phyloP scores from a whole-genome alignment of 2,329 filamentous ascomycete species.

The Polychaeton citri region DNA sequence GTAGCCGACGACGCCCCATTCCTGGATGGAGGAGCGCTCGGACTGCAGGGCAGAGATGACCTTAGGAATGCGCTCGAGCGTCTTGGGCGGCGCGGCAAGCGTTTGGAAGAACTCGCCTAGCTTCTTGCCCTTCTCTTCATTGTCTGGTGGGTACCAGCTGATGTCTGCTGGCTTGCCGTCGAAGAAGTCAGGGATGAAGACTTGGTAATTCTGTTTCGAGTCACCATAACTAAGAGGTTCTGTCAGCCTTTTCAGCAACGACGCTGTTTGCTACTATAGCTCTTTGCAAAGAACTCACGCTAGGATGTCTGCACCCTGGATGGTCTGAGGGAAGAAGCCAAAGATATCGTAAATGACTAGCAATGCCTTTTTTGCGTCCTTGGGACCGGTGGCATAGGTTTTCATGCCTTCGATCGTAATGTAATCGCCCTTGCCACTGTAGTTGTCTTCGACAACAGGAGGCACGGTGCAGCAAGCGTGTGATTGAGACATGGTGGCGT shows the following conservation, averaged over 20 bases:
- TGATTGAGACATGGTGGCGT: constrained; percentile 18
- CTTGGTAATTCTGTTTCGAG: constrained; percentile 50
- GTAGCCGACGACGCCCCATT: constrained; percentile 48
- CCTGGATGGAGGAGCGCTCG: constrained; percentile 33
- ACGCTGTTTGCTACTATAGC: neutral
- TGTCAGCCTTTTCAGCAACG: neutral
- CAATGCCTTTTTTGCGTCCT: constrained; percentile 43
- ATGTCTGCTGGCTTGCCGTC: constrained; percentile 56
- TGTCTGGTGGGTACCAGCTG: constrained; percentile 31
- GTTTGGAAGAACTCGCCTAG: constrained; percentile 46
- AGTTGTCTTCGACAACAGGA: constrained; percentile 35
- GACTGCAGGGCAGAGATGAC: constrained; percentile 41
- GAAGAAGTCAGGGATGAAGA: constrained; percentile 90
- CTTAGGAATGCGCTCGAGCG: constrained; percentile 40
- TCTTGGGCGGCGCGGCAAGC: constrained; percentile 44
- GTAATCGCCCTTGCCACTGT: constrained; percentile 45
- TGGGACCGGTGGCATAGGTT: constrained; percentile 47
- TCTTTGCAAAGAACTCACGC: constrained; percentile 22
- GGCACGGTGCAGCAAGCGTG: constrained; percentile 36
- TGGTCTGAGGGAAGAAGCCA: constrained; percentile 49
- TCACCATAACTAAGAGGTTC: neutral
- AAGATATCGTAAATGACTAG: constrained; percentile 51
- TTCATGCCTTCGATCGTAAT: constrained; percentile 48
- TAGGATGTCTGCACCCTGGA: constrained; percentile 52
- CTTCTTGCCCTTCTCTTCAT: constrained; percentile 46